Base-by-base conservation (phyloP, 1,284 basidiomycete genomes). In the Papiliotrema flavescens region DNA sequence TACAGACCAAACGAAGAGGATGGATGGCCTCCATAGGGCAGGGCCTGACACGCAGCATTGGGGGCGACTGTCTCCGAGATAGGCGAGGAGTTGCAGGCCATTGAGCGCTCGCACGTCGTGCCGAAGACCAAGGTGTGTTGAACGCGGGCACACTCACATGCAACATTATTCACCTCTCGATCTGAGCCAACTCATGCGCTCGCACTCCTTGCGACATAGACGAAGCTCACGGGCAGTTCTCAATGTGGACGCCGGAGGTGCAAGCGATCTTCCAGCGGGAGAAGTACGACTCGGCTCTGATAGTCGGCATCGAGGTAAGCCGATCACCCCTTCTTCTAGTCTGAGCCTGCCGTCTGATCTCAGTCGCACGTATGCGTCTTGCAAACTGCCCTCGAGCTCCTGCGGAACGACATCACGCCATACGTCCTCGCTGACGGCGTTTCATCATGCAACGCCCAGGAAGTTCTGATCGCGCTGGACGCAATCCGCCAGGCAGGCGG, bases 281-380 rank as follows among this genome's bases (percentile, higher is more conserved):
- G 14, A 45, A 79, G 23, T 74, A 86, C 56, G 79, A 81, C 50
- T 82, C 81, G 19, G 79, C 90, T 47, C 84, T 94, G 24, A 76
- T 96, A 4, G 84, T 91, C 64, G 92, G 92, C 28, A 92, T 94
- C 55, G 90, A 93, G 61, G 70, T 68, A 39, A 53, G 67, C 55
- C 14, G 34, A 19, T 28, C n/a, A 14, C 41, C 8, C 79, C 42
- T 35, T 24, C 2, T 46, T 11, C 36, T 28, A 36, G 11, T 13
- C 37, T 47, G 19, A 36, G 32, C 51, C 36, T 19, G 37, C 49
- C 37, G 3, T 56, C 46, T 44, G 20, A 36, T 26, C 7, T 1
- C 43, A 72, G 87, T 83, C 87, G 2, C 93, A 96, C 65, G 85
- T 97, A 55, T 97, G 93, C 68, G 84, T 96, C 9, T 80, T 90